Evolutionary conservation across 2,329 filamentous ascomycete genomes (phyloP), one percentile per base, ranked within the genome.

Genomic region (Tolypocladium tundrense): DNA sequence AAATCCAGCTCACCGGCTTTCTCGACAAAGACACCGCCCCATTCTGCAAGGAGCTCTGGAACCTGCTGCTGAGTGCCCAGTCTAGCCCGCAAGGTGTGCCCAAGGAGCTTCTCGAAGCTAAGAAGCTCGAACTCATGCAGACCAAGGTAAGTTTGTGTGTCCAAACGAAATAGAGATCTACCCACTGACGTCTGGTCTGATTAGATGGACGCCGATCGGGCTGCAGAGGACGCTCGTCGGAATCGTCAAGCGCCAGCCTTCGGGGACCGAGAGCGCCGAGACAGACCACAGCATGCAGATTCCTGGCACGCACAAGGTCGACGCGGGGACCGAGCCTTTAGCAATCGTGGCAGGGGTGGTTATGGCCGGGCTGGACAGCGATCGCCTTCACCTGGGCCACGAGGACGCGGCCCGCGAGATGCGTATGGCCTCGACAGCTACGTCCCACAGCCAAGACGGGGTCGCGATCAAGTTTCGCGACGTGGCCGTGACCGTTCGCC

Each of bases 31-130:
- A 97, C 64, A 94, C 91, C 0, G 79, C 91, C 1, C 75, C 80
- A 0, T 99, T 99, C 69, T 97, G 93, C 73, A 93, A 96, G 70
- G 90, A 97, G 62, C 75, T 99, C 14, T 99, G 94, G 94, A 90
- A 87, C 59, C 77, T 99, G 21, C 88, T 93, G 66, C 76, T 99
- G 52, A 97, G 92, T 71, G 94, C 91, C 11, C 94, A 99, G 72
- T 79, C 82, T 45, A 96, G 87, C 70, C 86, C 91, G 0, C 88
- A 94, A 69, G 94, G 94, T 57, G 91, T 99, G 14, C 93, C 94
- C 0, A 93, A 96, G 72, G 92, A 97, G 73, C 79, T 99, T 48
- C 77, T 99, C 3, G 94, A 99, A 71, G 92, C 93, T 0, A 99
- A 99, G 79, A 99, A 97, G 75, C 77, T 90, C 51, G 94, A 99